Base-by-base conservation (phyloP, 2,329 filamentous ascomycete genomes). In the Fusarium sp. region DNA sequence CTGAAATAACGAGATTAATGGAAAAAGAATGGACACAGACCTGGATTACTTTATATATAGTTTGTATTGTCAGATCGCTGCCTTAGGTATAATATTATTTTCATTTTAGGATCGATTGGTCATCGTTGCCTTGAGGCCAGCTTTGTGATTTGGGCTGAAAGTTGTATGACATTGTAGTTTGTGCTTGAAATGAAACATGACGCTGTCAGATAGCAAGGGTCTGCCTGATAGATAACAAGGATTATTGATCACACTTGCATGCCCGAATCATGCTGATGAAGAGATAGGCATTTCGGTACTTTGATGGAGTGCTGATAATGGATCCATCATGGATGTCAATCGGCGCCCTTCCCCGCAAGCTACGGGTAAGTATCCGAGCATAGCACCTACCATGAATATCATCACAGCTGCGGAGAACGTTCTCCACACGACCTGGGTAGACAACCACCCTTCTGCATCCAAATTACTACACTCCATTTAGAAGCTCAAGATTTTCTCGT, bases 91-190 rank as follows among this genome's bases (percentile, higher is more conserved):
- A 7, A 18, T 22, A n/a, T 3, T 6, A 20, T 40, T 51, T n/a
- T 22, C 34, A 37, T 5, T 37, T 37, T 11, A n/a, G 6, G 18
- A 37, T 37, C 34, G 49, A 52, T 42, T 52, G 49, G 49, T 6
- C 18, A 22, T 22, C 11, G 24, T 22, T 20, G 49, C 32, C 48
- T 51, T 51, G 48, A 51, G 48, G 48, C 22, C 48, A 51, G 48
- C 30, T 37, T 37, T 44, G 41, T 44, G 14, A 16, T 24, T 52
- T 29, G 49, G 32, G 34, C 27, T 52, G 32, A 52, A 52, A 52
- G 18, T 37, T 29, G 29, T 18, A 37, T 24, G 18, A 52, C 32
- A 41, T 18, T 9, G 24, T 13, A 12, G n/a, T n/a, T 22, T 18
- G 11, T 10, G 24, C 32, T 27, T 52, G 48, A 52, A 52, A 41